Conservation (phyloP, 2,329 filamentous ascomycete species). For the Penicillium psychrosexuale region DNA sequence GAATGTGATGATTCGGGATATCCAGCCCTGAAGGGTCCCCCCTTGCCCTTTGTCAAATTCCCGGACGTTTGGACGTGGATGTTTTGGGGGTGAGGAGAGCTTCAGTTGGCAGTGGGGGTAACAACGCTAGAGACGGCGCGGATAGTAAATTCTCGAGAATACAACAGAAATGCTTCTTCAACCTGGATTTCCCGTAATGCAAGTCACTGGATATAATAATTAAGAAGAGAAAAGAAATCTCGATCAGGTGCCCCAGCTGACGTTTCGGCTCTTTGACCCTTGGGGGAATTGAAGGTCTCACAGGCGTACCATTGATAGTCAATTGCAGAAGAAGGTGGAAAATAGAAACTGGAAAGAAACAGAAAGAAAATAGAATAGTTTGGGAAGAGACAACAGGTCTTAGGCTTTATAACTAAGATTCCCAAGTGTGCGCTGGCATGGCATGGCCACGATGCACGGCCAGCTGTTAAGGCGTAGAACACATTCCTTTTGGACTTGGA, state of each 20-base stretch:
- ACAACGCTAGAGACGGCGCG: not conserved
- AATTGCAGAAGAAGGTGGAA: not conserved
- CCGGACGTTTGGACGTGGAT: not conserved
- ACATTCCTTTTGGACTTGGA: not conserved
- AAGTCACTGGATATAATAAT: not conserved
- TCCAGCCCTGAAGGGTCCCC: not conserved
- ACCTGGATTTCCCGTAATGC: not conserved
- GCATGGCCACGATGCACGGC: constrained; percentile 6
- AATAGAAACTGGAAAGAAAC: not conserved
- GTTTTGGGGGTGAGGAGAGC: not conserved
- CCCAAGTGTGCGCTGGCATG: constrained; percentile 7
- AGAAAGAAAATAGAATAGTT: not conserved
- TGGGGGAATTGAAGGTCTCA: constrained; percentile 11
- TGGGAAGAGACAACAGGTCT: not conserved
- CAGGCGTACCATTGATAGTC: constrained; percentile 5
- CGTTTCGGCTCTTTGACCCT: constrained; percentile 12
- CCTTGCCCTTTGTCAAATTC: constrained; percentile 12
- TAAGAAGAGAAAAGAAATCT: not conserved
- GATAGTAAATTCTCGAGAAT: not conserved
- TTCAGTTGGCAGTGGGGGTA: not conserved
- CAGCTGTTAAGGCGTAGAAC: constrained; percentile 1
- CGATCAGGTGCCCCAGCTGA: constrained; percentile 10
- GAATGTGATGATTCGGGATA: constrained; percentile 5
- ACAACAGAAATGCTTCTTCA: not conserved
- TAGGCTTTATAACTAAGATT: not conserved